Percentiles rank a stretch among this genome's conserved stretches.
phyloP scores from a whole-genome alignment of 2,329 filamentous ascomycete genomes.

The Scedosporium aurantiacum region DNA sequence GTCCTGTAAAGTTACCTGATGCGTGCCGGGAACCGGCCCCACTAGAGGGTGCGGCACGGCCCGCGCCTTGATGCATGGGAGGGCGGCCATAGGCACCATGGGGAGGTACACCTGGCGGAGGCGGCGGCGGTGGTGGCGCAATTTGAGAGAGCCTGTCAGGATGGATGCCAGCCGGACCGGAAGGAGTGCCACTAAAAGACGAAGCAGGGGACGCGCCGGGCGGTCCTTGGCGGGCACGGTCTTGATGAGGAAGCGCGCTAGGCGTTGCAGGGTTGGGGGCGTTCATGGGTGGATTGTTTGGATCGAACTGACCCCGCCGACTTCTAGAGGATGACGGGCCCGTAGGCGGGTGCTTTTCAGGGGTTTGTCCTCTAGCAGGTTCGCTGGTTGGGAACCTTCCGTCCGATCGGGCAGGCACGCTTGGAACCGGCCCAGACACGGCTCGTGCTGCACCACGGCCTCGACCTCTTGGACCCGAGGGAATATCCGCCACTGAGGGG shows the following conservation, averaged over 20 bases:
- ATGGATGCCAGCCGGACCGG: constrained; percentile 26
- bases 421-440: constrained; percentile 21
- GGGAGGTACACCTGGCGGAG: constrained; percentile 22
- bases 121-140: constrained; percentile 18
- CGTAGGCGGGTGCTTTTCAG: constrained; percentile 41
- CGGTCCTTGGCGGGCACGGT: constrained; percentile 7
- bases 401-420: constrained; percentile 29
- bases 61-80: constrained; percentile 5
- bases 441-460: constrained; percentile 31
- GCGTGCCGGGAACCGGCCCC: constrained; percentile 2
- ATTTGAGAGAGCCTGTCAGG: constrained; percentile 41
- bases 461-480: constrained; percentile 45
- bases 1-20: constrained; percentile 1
- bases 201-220: constrained; percentile 2
- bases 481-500: constrained; percentile 32
- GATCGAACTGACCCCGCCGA: constrained; percentile 19
- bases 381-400: constrained; percentile 29
- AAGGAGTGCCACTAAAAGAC: constrained; percentile 2
- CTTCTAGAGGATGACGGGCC: constrained; percentile 36
- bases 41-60: constrained; percentile 5
- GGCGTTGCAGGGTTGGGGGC: constrained; percentile 8
- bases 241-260: constrained; percentile 7
- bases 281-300: not conserved
- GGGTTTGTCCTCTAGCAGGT: constrained; percentile 29
- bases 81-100: constrained; percentile 8